Evolutionary conservation across 1,284 basidiomycete species (phyloP), one percentile per base, ranked within the genome.

Genomic region (Ceratobasidium theobromae): DNA sequence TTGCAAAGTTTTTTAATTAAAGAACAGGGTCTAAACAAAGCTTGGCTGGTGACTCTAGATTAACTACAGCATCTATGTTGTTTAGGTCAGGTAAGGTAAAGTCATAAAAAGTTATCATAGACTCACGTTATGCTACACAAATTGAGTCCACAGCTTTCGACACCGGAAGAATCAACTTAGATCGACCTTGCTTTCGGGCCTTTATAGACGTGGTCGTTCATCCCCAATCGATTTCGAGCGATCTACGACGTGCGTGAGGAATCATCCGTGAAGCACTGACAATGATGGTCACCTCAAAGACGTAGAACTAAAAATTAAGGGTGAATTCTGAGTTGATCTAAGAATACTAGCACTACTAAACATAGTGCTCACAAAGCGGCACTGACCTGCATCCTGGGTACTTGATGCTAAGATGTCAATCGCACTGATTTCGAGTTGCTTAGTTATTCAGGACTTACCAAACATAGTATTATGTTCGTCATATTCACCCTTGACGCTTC

Each of bases 391-490:
- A 91, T 88, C 71, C 88, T 84, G 23, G 86, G 89, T 23, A 88
- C 89, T 88, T 46, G 38, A 57, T 23, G 32, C 41, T 8, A 32
- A 8, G 25, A 12, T 3, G 28, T 16, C 41, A 35, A 12, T 30
- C 27, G 23, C 53, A 40, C n/a, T 38, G 21, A 45, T 27, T 23
- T 18, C 21, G 14, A 23, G 21, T 9, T 9, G 38, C 6, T 3
- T 1, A 49, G 35, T 12, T 23, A 8, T 2, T n/a, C 12, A 35
- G 38, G 14, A 74, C 82, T 70, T 76, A 91, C 95, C 93, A 74
- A 99, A 96, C 69, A 98, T 96, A 12, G 93, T 93, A 80, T 98
- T 99, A 58, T 81, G 85, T 80, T 99, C 91, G 9, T 86, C 87
- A 77, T 99, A 99, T 74, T 96, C 93, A 69, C 86, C 83, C 53